Percentiles rank a stretch among this genome's conserved stretches.
phyloP scores from a whole-genome alignment of 2,329 filamentous ascomycete species.

The Colletotrichum sp. region DNA sequence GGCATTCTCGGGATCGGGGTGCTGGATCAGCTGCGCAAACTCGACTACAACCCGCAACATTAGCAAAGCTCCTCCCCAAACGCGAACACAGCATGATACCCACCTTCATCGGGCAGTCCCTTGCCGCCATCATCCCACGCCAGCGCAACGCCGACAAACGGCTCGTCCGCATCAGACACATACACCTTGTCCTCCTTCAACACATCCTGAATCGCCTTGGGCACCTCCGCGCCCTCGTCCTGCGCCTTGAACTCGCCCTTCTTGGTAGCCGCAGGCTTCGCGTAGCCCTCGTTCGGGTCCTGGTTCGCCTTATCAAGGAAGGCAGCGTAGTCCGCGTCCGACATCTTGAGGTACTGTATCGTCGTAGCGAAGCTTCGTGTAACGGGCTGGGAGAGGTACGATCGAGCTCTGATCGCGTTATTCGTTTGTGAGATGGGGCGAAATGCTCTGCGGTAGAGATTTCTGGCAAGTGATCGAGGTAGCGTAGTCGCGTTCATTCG shows the following conservation, averaged over 20 bases:
- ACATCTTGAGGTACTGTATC: conserved; percentile 55
- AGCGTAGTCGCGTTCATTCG: neutral
- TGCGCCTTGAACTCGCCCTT: conserved; percentile 53
- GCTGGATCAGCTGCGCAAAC: conserved; percentile 71
- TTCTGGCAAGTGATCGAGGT: neutral
- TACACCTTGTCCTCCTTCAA: conserved; percentile 68
- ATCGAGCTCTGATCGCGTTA: neutral
- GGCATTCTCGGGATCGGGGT: conserved; percentile 56
- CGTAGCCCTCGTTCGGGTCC: conserved; percentile 69
- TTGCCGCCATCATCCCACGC: conserved; percentile 58
- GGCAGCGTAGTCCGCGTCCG: conserved; percentile 81
- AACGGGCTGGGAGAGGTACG: neutral
- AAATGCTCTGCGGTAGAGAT: neutral
- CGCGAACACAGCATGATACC: too few relatives aligned
- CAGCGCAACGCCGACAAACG: conserved; percentile 79
- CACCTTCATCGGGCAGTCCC: conserved; percentile 66
- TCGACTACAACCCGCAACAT: conserved; percentile 39
- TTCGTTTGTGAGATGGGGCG: neutral
- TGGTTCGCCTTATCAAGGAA: conserved; percentile 90
- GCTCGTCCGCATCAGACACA: conserved; percentile 83
- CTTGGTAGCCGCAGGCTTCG: conserved; percentile 28
- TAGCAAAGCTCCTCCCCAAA: neutral
- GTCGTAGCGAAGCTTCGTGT: conserved; percentile 22
- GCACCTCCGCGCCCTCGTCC: conserved; percentile 63
- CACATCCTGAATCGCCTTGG: conserved; percentile 57